A percentile compares a stretch with the other conserved stretches of the same genome.
These are phyloP conservation scores for Botrytis squamosa DNA, from an alignment of 2,329 filamentous ascomycete species.

Conservation along the genomic window DNA sequence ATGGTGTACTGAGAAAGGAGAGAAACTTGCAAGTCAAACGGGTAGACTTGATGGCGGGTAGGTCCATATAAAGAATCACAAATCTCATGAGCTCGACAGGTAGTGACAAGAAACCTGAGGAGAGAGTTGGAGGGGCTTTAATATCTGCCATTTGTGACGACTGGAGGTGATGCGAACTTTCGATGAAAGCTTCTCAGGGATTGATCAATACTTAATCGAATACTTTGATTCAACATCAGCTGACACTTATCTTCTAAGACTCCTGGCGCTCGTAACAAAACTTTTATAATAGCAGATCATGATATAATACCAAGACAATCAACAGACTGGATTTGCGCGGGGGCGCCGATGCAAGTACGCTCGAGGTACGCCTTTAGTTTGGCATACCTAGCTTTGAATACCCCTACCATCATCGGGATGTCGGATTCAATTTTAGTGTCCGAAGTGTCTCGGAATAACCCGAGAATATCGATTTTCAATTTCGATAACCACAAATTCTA, in stretches of 20 bases:
- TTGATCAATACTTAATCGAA: not conserved
- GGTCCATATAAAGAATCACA: constrained; percentile 8
- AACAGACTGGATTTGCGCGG: not conserved
- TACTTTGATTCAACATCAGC: not conserved
- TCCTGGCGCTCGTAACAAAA: not conserved
- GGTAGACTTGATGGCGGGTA: not conserved
- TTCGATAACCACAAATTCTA: not conserved
- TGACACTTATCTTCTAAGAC: not conserved
- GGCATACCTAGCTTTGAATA: not conserved
- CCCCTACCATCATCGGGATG: not conserved
- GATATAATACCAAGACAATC: not conserved
- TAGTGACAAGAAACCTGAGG: not conserved
- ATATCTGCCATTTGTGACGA: constrained; percentile 8
- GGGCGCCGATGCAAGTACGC: not conserved
- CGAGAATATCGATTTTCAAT: not conserved
- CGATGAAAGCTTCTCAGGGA: not conserved
- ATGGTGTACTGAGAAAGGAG: constrained; percentile 10
- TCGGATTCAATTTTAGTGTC: not conserved
- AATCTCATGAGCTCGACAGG: constrained; percentile 2
- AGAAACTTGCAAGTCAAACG: constrained; percentile 16
- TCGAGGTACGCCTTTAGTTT: not conserved
- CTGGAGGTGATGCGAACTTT: not conserved
- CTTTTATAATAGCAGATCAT: not conserved
- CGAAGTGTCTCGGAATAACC: not conserved
- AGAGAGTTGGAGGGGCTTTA: not conserved